These are phyloP conservation scores for Trichoderma lentiforme DNA, from an alignment of 2,329 filamentous ascomycete genomes.

Conservation along the genomic window DNA sequence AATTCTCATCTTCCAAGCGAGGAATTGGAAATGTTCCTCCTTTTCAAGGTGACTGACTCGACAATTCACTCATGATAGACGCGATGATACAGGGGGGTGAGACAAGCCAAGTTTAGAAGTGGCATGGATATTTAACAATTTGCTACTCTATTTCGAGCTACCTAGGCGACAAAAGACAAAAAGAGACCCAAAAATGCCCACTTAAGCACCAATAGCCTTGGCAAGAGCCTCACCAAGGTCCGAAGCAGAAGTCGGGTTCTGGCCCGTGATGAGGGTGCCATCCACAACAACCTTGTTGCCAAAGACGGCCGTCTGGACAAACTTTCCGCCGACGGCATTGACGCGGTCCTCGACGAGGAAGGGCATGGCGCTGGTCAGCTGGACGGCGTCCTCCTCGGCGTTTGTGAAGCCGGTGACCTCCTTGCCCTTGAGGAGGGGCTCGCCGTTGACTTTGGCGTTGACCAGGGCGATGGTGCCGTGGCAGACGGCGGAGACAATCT, in stretches of 20 bases:
- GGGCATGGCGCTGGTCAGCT: constrained; percentile 53
- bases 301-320: constrained; percentile 52
- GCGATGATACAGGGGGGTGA: neutral
- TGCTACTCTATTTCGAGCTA: neutral
- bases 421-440: constrained; percentile 53
- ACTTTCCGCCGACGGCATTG: constrained; percentile 50
- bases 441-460: constrained; percentile 53
- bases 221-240: constrained; percentile 50
- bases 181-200: neutral
- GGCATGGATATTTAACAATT: neutral
- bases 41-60: neutral
- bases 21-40: neutral
- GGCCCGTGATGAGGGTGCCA: constrained; percentile 54
- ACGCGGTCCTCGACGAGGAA: constrained; percentile 57
- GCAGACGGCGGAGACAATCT: constrained; percentile 65
- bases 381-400: constrained; percentile 49
- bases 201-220: constrained; percentile 34
- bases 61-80: neutral
- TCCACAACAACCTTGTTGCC: constrained; percentile 48
- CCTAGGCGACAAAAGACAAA: neutral
- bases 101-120: neutral
- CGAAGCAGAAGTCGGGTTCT: constrained; percentile 54
- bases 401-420: constrained; percentile 62
- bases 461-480: constrained; percentile 64
- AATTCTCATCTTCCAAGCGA: neutral